These are phyloP conservation scores for Bacidia rubella DNA, from an alignment of 495 filamentous ascomycete species.

Conservation along the genomic window DNA sequence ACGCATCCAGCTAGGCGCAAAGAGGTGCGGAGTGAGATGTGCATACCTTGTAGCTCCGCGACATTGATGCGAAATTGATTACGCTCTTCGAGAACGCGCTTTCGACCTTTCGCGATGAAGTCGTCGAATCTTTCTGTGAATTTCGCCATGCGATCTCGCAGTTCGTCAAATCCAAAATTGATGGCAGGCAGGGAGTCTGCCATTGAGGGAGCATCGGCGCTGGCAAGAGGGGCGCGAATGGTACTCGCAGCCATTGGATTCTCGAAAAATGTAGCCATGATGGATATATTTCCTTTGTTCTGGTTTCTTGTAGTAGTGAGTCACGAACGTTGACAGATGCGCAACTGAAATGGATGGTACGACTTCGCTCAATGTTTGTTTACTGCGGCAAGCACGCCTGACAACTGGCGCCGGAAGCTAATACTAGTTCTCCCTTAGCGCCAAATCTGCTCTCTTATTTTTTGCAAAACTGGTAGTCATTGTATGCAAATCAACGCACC, in stretches of 20 bases:
- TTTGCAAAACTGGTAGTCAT: too few species aligned
- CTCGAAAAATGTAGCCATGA: slow-evolving; percentile 61
- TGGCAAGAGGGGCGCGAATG: slow-evolving; percentile 53
- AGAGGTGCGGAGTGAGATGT: not conserved
- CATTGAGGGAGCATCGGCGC: slow-evolving; percentile 45
- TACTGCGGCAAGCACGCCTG: too few species aligned
- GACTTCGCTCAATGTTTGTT: too few species aligned
- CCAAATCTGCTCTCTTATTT: too few species aligned
- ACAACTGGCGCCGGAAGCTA: too few species aligned
- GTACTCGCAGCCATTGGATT: slow-evolving; percentile 60
- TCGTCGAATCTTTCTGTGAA: slow-evolving; percentile 87
- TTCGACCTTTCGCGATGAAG: slow-evolving; percentile 83
- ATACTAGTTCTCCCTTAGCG: too few species aligned
- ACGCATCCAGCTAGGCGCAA: not conserved
- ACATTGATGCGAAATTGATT: slow-evolving; percentile 88
- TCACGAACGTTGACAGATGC: too few species aligned
- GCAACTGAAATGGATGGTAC: too few species aligned
- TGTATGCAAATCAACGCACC: too few species aligned
- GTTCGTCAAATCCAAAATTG: slow-evolving; percentile 91
- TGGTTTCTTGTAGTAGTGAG: too few species aligned
- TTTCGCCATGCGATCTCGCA: slow-evolving; percentile 86
- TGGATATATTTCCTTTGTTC: too few species aligned
- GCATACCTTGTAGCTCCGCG: slow-evolving; percentile 73
- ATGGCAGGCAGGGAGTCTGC: slow-evolving; percentile 78
- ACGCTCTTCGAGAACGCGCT: slow-evolving; percentile 77